A percentile compares a stretch with the other conserved stretches of the same genome.
Evolutionary conservation across 176 grass and related monocot genomes (phyloP).

Genomic region (Avena atlantica): DNA sequence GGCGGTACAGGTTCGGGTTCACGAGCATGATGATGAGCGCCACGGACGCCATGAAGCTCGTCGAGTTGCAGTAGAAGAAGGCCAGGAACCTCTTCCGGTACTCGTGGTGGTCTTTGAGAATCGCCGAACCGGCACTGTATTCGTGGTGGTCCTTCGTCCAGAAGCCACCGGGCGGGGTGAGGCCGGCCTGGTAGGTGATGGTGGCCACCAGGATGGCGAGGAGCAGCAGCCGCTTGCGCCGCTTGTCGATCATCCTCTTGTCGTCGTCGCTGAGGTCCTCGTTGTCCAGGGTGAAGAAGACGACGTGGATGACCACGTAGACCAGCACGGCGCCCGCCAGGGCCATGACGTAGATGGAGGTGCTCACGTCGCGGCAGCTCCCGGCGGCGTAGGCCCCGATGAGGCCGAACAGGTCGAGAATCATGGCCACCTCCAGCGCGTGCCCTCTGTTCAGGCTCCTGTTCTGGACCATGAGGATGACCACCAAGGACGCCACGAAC

Average conservation of each 20-base stretch:
- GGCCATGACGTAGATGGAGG: constrained; percentile 33
- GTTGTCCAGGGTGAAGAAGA: constrained; percentile 16
- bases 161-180: constrained; percentile 33
- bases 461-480: constrained; percentile 41
- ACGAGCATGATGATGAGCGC: constrained; percentile 42
- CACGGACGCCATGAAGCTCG: constrained; percentile 47
- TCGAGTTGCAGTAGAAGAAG: constrained; percentile 50
- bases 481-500: constrained; percentile 42
- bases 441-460: neutral
- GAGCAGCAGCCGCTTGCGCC: constrained; percentile 44
- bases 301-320: constrained; percentile 21
- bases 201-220: constrained; percentile 45
- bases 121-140: neutral
- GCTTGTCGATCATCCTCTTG: neutral
- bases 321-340: constrained; percentile 23
- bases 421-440: constrained; percentile 39
- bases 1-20: constrained; percentile 11
- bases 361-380: constrained; percentile 16
- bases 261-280: neutral
- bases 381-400: constrained; percentile 46
- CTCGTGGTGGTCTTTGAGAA: neutral
- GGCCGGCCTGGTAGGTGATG: constrained; percentile 51
- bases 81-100: constrained; percentile 12
- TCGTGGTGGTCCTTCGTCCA: neutral
- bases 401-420: constrained; percentile 40